These are phyloP conservation scores for Saccharomycopsis hybrid DNA, from an alignment of 1,139 yeast species.

Conservation along the genomic window DNA sequence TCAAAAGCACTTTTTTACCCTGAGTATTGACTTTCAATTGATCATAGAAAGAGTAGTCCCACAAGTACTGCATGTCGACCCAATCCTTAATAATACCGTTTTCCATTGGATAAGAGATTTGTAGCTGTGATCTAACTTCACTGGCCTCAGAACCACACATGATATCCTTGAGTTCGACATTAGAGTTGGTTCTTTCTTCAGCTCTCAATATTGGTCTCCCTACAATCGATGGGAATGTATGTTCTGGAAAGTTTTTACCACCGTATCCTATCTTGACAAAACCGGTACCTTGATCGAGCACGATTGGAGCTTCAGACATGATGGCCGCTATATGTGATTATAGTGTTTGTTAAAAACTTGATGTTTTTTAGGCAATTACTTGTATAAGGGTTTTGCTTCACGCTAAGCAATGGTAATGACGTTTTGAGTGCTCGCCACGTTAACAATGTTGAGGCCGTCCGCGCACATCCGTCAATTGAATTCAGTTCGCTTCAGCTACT, in stretches of 20 bases:
- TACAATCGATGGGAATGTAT: slow-evolving; percentile 96
- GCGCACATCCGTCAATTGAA: no score
- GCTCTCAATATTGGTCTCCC: slow-evolving; percentile 97
- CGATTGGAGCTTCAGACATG: slow-evolving; percentile 32
- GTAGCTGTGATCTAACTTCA: slow-evolving; percentile 81
- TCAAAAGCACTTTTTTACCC: slow-evolving; percentile 76
- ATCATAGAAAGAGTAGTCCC: slow-evolving; percentile 97
- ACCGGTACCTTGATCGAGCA: slow-evolving; percentile 99
- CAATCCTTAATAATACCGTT: slow-evolving; percentile 95
- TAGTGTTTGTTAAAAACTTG: no score
- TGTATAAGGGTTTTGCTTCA: no score
- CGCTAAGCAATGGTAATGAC: no score
- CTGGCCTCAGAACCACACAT: slow-evolving; percentile 98
- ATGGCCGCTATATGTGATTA: not conserved
- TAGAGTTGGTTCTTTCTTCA: slow-evolving; percentile 70
- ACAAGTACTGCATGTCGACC: slow-evolving; percentile 97
- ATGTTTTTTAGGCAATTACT: no score
- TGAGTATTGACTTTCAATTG: slow-evolving; percentile 72
- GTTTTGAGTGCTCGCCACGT: no score
- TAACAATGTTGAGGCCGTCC: no score
- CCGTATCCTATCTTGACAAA: slow-evolving; percentile 93
- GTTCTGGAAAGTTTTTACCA: slow-evolving; percentile 95
- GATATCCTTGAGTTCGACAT: slow-evolving; percentile 74
- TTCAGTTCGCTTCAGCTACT: no score
- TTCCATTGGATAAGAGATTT: slow-evolving; percentile 96